Evolutionary conservation across 1,284 basidiomycete species (phyloP).

Genomic region (Cryptococcus sp.): DNA sequence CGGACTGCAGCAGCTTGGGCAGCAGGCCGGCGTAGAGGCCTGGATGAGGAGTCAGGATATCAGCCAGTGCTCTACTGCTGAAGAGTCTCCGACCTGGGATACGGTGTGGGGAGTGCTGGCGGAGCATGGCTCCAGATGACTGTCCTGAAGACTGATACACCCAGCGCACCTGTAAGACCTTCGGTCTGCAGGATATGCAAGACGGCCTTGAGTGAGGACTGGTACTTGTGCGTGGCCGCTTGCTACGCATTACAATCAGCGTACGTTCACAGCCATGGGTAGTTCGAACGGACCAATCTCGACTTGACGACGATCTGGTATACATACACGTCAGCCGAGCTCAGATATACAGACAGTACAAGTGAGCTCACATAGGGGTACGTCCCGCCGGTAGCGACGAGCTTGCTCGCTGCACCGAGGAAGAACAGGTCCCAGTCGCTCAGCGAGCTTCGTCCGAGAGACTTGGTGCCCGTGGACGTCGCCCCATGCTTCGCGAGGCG

Average conservation of each 20-base stretch:
- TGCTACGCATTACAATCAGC: constrained; percentile 30
- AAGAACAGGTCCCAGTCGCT: constrained; percentile 87
- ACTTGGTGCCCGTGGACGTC: constrained; percentile 48
- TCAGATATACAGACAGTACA: not conserved
- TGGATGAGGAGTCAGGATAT: constrained; percentile 11
- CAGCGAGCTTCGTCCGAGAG: constrained; percentile 58
- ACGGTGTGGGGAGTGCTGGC: too few species aligned
- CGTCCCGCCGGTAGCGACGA: constrained; percentile 56
- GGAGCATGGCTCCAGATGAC: too few species aligned
- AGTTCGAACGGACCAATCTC: constrained; percentile 39
- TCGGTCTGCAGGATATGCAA: constrained; percentile 68
- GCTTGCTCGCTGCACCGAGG: constrained; percentile 84
- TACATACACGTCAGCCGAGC: not conserved
- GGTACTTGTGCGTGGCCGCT: constrained; percentile 54
- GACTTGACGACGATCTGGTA: constrained; percentile 54
- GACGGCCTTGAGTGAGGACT: constrained; percentile 49
- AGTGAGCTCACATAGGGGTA: constrained; percentile 51
- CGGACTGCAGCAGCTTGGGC: constrained; percentile 84
- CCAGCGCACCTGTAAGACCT: constrained; percentile 59
- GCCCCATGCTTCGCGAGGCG: constrained; percentile 23
- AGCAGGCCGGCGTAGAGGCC: constrained; percentile 83
- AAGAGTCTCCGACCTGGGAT: too few species aligned
- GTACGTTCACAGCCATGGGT: not conserved
- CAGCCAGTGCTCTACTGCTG: too few species aligned
- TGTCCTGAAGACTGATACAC: too few species aligned